A percentile compares a stretch with the other conserved stretches of the same genome.
phyloP scores from a whole-genome alignment of 257 asterid species.

The Solanum clarkiae region DNA sequence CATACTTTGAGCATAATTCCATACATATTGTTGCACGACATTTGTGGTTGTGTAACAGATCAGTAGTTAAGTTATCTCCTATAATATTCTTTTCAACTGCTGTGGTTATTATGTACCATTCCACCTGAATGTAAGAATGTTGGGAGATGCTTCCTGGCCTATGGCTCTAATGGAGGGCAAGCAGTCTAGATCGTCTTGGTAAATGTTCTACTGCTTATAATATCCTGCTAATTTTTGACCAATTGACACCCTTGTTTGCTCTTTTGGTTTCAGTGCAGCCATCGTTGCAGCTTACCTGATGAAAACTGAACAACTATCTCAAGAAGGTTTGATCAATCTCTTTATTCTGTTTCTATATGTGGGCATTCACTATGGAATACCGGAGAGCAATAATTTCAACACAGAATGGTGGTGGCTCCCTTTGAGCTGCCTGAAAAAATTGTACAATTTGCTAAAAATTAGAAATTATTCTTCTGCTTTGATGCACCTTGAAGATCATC shows the following conservation, averaged over 20 bases:
- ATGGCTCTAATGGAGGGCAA: neutral
- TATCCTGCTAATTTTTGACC: constrained; percentile 28
- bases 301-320: constrained; percentile 81
- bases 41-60: neutral
- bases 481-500: neutral
- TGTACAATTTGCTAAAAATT: neutral
- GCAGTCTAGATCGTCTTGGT: neutral
- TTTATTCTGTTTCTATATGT: constrained; percentile 6
- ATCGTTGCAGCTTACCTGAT: constrained; percentile 84
- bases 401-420: neutral
- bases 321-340: constrained; percentile 49
- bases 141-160: neutral
- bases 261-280: constrained; percentile 88
- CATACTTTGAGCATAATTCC: neutral
- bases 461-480: neutral
- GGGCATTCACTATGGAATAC: constrained; percentile 2
- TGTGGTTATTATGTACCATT: neutral
- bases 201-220: neutral
- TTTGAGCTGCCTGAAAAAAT: neutral
- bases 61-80: neutral
- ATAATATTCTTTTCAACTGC: neutral
- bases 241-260: constrained; percentile 55
- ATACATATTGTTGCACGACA: neutral
- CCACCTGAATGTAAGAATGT: neutral
- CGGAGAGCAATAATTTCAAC: neutral